Base-by-base conservation (phyloP, 208 protist species). In the Trypanosoma caninum region DNA sequence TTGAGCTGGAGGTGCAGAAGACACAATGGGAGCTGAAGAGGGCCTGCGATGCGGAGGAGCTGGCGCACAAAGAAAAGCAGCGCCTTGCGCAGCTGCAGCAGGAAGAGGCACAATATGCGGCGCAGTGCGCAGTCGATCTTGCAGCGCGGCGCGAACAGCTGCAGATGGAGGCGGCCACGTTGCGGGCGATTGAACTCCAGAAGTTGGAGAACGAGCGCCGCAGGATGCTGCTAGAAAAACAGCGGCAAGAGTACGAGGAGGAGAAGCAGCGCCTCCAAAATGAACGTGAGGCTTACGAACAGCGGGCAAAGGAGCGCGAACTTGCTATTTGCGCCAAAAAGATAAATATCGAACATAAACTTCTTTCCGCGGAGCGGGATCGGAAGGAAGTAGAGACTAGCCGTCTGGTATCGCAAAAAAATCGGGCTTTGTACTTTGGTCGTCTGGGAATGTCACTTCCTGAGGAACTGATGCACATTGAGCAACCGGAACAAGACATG, bases 131-230 rank as follows among this genome's bases (percentile, higher is more conserved):
- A 8, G 54, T 59, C 4, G 72, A 88, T 28, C 66, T 89, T 13
- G 74, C 60, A 6, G 71, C 74, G 22, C 79, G 86, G 8, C 65
- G 80, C 0, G 78, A 80, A 45, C 68, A 86, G 50, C 68, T 89
- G 13, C 59, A 68, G 0, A 63, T 59, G 4, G 82, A 90, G 65
- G 71, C 82, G 51, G 78, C 81, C 27, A 70, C 73, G 6, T 57
- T 70, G 10, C 79, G 82, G 3, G 67, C 47, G 5, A 51, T 90
- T 13, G 73, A 73, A 16, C 46, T 79, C 37, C 70, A 77, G 20
- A 78, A 75, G 40, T 69, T 87, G 0, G 86, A 89, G 16, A 84
- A 87, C 25, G 86, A 89, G 64, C 77, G 76, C 55, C 76, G 74
- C 35, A 78, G 76, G 53, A 60, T 68, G 10, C 25, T 71, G 45